Evolutionary conservation across 805 yeast species (phyloP).

Genomic region (Saccharomycopsis oosterbeekiorum): DNA sequence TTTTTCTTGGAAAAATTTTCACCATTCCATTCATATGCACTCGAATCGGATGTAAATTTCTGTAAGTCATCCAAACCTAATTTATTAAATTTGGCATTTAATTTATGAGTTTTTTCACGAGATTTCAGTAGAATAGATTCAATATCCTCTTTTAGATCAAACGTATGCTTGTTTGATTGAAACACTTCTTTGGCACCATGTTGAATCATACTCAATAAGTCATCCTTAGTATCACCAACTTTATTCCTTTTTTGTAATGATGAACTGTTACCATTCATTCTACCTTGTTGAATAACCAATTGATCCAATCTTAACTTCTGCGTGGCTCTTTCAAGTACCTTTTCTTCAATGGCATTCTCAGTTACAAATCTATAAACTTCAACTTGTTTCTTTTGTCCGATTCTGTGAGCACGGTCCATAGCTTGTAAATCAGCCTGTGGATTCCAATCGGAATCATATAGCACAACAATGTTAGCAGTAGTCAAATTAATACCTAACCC

Average conservation of each 20-base stretch:
- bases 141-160: slow-evolving; percentile 52
- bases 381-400: slow-evolving; percentile 95
- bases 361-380: slow-evolving; percentile 87
- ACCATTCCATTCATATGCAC: slow-evolving; percentile 97
- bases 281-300: slow-evolving; percentile 90
- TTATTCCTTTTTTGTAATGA: slow-evolving; percentile 20
- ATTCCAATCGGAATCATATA: slow-evolving; percentile 94
- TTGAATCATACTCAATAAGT: slow-evolving; percentile 88
- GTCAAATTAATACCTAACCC: slow-evolving; percentile 92
- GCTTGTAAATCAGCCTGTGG: slow-evolving; percentile 98
- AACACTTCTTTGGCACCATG: slow-evolving; percentile 91
- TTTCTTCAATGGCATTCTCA: slow-evolving; percentile 93
- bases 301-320: slow-evolving; percentile 89
- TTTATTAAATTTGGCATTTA: slow-evolving; percentile 74
- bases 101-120: slow-evolving; percentile 65
- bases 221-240: slow-evolving; percentile 66
- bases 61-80: slow-evolving; percentile 91
- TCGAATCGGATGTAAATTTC: slow-evolving; percentile 77
- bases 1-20: slow-evolving; percentile 41
- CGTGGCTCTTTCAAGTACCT: slow-evolving; percentile 91
- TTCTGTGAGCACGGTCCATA: slow-evolving; percentile 96
- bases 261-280: slow-evolving; percentile 38
- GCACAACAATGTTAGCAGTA: slow-evolving; percentile 79
- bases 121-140: slow-evolving; percentile 77
- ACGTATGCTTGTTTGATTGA: slow-evolving; percentile 33